Evolutionary conservation across 441 rosid genomes (phyloP).

Genomic region (Eruca vesicaria): DNA sequence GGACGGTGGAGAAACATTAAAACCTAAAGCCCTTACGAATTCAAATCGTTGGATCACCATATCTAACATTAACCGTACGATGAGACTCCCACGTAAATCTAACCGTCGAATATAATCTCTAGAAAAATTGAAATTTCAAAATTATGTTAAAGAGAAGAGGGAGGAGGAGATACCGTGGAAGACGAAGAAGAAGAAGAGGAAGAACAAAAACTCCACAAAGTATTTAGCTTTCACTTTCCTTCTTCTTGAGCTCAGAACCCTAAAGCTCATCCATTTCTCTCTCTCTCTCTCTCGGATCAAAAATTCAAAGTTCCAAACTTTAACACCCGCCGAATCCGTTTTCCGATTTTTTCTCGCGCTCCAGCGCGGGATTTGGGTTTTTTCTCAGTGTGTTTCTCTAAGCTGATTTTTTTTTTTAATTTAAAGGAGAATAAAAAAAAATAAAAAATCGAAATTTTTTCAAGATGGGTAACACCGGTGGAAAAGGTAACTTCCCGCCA

Average conservation of each 20-base stretch:
- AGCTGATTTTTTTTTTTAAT: too few species aligned
- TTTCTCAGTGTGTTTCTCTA: slow-evolving; percentile 16
- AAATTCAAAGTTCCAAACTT: slow-evolving; percentile 33
- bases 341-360: slow-evolving; percentile 13
- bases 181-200: slow-evolving; percentile 24
- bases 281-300: slow-evolving; percentile 25
- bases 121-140: slow-evolving; percentile 70
- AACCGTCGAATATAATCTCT: slow-evolving; percentile 51
- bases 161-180: too few species aligned
- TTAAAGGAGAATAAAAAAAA: too few species aligned
- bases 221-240: slow-evolving; percentile 25
- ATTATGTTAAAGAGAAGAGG: slow-evolving; percentile 75
- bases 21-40: slow-evolving; percentile 46
- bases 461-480: slow-evolving; percentile 48
- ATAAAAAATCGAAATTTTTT: background rate
- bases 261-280: slow-evolving; percentile 13
- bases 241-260: slow-evolving; percentile 32
- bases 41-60: slow-evolving; percentile 43
- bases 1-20: slow-evolving; percentile 29
- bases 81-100: slow-evolving; percentile 38
- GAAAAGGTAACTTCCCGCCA: slow-evolving; percentile 58
- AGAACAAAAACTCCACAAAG: slow-evolving; percentile 37
- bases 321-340: slow-evolving; percentile 32
- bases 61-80: slow-evolving; percentile 40
- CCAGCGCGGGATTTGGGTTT: slow-evolving; percentile 42